Evolutionary conservation across 2,329 filamentous ascomycete species (phyloP).

Genomic region (Ascochyta fabae): DNA sequence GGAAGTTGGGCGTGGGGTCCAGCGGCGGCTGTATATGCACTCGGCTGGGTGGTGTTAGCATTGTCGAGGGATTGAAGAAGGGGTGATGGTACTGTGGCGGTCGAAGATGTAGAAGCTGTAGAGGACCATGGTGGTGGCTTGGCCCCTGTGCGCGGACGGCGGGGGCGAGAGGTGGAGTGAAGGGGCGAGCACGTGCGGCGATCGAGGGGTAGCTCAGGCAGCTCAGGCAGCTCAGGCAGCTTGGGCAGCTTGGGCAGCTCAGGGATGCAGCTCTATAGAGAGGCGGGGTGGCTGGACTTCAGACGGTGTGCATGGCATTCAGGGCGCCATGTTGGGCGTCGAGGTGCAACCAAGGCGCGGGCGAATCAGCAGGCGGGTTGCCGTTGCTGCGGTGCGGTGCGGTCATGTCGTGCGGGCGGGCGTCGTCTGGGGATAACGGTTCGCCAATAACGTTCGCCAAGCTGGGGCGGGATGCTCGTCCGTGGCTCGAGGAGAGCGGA

Average conservation of each 20-base stretch:
- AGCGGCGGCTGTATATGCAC: conserved; percentile 93
- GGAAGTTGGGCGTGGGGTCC: conserved; percentile 65
- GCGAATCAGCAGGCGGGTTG: neutral
- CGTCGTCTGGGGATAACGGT: neutral
- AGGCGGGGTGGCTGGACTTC: neutral
- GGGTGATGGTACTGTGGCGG: conserved; percentile 75
- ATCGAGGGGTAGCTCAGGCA: conserved; percentile 7
- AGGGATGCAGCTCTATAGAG: conserved; percentile 5
- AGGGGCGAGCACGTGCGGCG: conserved; percentile 8
- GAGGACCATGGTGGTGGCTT: conserved; percentile 73
- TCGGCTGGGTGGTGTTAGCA: conserved; percentile 69
- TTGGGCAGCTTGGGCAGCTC: conserved; percentile 6
- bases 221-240: neutral
- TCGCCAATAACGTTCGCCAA: neutral
- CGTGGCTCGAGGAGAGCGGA: conserved; percentile 3
- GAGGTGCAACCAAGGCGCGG: neutral
- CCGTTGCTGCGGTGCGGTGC: neutral
- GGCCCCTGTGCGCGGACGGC: neutral
- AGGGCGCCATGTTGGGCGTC: neutral
- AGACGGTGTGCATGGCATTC: neutral
- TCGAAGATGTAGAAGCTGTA: conserved; percentile 99
- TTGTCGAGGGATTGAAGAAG: no score
- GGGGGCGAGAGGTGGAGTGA: conserved; percentile 8
- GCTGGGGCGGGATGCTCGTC: neutral
- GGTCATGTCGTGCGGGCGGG: neutral